Evolutionary conservation across 495 filamentous ascomycete genomes (phyloP).

Genomic region (Penicillium lagena): DNA sequence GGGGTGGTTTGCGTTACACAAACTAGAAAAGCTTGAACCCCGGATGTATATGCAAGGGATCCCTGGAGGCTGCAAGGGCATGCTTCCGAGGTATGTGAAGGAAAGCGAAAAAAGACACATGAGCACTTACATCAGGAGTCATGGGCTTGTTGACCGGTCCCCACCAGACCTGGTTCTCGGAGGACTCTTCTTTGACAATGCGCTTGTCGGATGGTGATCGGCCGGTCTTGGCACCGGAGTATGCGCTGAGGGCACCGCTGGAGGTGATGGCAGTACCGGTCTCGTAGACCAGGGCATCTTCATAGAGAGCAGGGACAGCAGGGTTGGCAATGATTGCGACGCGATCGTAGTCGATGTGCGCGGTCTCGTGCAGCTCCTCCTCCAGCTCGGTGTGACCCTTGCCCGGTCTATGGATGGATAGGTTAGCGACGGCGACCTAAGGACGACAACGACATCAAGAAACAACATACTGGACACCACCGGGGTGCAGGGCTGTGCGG

Average conservation of each 20-base stretch:
- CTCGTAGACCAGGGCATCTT: slow-evolving; percentile 99
- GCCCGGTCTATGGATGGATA: slow-evolving; percentile 53
- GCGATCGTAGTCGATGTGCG: slow-evolving; percentile 98
- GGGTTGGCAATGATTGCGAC: slow-evolving; percentile 94
- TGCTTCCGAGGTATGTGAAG: slow-evolving; percentile 9
- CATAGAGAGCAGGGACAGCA: slow-evolving; percentile 89
- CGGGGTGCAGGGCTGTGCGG: slow-evolving; percentile 82
- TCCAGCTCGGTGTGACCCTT: slow-evolving; percentile 91
- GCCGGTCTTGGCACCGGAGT: slow-evolving; percentile 96
- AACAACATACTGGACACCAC: slow-evolving; percentile 78
- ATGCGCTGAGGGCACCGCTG: slow-evolving; percentile 88
- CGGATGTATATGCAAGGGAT: slow-evolving; percentile 21
- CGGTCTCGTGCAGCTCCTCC: slow-evolving; percentile 95
- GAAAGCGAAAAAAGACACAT: neutral
- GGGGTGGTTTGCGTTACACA: neutral
- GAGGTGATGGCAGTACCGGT: slow-evolving; percentile 96
- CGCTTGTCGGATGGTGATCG: slow-evolving; percentile 96
- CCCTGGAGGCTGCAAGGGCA: slow-evolving; percentile 25
- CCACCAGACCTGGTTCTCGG: slow-evolving; percentile 93
- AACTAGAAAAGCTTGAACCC: slow-evolving; percentile 30
- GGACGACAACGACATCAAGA: slow-evolving; percentile 6
- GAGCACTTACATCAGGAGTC: slow-evolving; percentile 81
- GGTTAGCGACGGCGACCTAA: slow-evolving; percentile 25
- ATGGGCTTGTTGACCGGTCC: slow-evolving; percentile 99
- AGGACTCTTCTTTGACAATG: slow-evolving; percentile 85